Percentiles rank a stretch among this genome's conserved stretches.
Evolutionary conservation across 2,329 filamentous ascomycete species (phyloP).

Genomic region (Mycosphaerella sp.): DNA sequence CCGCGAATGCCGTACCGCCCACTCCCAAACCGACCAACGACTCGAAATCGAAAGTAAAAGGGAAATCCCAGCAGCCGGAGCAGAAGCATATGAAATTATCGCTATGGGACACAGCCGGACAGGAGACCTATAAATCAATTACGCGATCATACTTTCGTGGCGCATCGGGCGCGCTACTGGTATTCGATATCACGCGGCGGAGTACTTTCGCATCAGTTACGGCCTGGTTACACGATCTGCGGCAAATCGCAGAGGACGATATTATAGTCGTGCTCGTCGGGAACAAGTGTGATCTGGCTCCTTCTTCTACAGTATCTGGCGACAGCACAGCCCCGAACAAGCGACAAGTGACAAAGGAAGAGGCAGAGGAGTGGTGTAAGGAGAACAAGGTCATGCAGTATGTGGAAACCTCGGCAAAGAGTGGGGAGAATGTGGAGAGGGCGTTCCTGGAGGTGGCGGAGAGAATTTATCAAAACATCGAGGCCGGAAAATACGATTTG

Average conservation of each 20-base stretch:
- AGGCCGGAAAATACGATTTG: conserved; percentile 88
- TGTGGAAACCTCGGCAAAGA: conserved; percentile 94
- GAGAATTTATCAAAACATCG: conserved; percentile 93
- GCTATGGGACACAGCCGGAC: conserved; percentile 92
- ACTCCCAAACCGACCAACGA: conserved; percentile 12
- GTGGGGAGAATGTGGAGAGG: conserved; percentile 84
- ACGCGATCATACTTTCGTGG: conserved; percentile 91
- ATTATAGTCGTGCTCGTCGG: conserved; percentile 93
- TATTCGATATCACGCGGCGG: conserved; percentile 87
- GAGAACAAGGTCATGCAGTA: conserved; percentile 84
- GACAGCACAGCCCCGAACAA: conserved; percentile 46
- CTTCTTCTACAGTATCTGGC: conserved; percentile 35
- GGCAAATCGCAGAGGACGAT: conserved; percentile 90
- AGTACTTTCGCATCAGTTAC: conserved; percentile 83
- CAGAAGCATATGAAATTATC: conserved; percentile 86
- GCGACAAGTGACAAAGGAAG: conserved; percentile 71
- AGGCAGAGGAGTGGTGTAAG: conserved; percentile 85
- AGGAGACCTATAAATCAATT: conserved; percentile 96
- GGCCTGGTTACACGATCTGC: conserved; percentile 88
- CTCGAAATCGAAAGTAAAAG: conserved; percentile 34
- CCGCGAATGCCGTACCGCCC: conserved; percentile 26
- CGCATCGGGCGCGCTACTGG: conserved; percentile 68
- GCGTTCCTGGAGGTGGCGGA: conserved; percentile 92
- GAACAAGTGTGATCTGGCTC: conserved; percentile 83
- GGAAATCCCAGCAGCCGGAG: conserved; percentile 34